phyloP scores from a whole-genome alignment of 2,329 filamentous ascomycete species.

The Pseudomassariella vexata region DNA sequence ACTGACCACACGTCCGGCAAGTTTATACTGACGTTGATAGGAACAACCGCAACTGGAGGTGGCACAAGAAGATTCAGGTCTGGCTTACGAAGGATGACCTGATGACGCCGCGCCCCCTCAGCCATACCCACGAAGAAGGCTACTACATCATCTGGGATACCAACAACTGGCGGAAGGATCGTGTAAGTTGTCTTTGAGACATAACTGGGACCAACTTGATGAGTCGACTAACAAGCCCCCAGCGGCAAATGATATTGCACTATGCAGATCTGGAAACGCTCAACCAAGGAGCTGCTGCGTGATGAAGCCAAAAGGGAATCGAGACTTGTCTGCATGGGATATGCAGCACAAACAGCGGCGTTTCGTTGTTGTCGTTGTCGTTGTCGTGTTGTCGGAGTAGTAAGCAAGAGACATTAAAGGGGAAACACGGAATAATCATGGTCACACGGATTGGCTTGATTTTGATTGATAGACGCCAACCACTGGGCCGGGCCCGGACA shows the following conservation, averaged over 20 bases:
- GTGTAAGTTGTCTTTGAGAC: slow-evolving; percentile 32
- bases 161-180: slow-evolving; percentile 55
- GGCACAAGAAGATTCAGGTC: slow-evolving; percentile 61
- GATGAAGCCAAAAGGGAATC: background rate
- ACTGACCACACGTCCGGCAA: too few relatives aligned
- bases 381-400: slow-evolving; percentile 1
- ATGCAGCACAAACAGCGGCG: slow-evolving; percentile 3
- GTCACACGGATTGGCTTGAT: slow-evolving; percentile 1
- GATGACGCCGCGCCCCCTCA: slow-evolving; percentile 56
- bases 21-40: slow-evolving; percentile 30
- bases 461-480: too few relatives aligned
- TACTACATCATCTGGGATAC: slow-evolving; percentile 64
- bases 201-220: too few relatives aligned
- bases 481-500: too few relatives aligned
- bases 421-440: slow-evolving; percentile 5
- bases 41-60: slow-evolving; percentile 60
- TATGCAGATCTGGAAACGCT: slow-evolving; percentile 56
- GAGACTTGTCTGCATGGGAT: background rate
- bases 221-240: background rate
- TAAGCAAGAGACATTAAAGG: slow-evolving; percentile 1
- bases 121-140: slow-evolving; percentile 54
- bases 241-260: background rate
- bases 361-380: too few relatives aligned
- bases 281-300: slow-evolving; percentile 5
- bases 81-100: slow-evolving; percentile 65